Conservation (phyloP, 306 rosid species). For the Cucurbita ficifolia region DNA sequence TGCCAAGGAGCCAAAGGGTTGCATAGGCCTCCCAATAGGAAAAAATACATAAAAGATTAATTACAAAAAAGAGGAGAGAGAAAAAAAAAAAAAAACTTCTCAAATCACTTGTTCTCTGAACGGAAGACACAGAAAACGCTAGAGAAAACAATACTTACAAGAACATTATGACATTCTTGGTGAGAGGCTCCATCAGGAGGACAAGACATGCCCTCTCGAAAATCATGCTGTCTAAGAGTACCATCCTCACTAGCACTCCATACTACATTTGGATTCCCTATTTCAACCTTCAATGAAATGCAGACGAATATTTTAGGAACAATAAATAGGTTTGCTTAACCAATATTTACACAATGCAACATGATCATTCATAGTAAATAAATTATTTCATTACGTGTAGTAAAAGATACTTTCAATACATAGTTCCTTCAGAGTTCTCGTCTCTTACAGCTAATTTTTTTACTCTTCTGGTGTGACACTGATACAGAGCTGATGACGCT, state of each 20-base stretch:
- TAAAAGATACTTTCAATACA: background rate
- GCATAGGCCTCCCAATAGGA: background rate
- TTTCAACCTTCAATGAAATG: conserved; percentile 57
- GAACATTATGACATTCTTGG: conserved; percentile 81
- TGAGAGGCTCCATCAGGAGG: conserved; percentile 79
- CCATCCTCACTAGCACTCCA: conserved; percentile 99
- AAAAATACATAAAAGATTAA: background rate
- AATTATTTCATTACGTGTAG: background rate
- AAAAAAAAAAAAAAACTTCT: background rate
- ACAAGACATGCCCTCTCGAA: conserved; percentile 80
- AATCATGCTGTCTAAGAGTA: conserved; percentile 90
- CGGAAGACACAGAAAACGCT: background rate
- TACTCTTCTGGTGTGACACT: conserved; percentile 84
- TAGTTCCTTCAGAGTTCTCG: background rate
- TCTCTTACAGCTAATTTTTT: conserved; percentile 92
- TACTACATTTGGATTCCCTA: conserved; percentile 88
- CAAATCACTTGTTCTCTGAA: background rate
- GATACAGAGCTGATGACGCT: conserved; percentile 55
- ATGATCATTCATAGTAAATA: background rate
- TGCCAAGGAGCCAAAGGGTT: background rate
- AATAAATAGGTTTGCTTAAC: background rate
- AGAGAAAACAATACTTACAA: conserved; percentile 28
- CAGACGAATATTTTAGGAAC: conserved; percentile 4
- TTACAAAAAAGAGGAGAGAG: background rate
- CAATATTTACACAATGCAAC: background rate